A percentile compares a stretch with the other conserved stretches of the same genome.
Conservation (phyloP, 164 flowering plant species). For the Litsea cubeba region DNA sequence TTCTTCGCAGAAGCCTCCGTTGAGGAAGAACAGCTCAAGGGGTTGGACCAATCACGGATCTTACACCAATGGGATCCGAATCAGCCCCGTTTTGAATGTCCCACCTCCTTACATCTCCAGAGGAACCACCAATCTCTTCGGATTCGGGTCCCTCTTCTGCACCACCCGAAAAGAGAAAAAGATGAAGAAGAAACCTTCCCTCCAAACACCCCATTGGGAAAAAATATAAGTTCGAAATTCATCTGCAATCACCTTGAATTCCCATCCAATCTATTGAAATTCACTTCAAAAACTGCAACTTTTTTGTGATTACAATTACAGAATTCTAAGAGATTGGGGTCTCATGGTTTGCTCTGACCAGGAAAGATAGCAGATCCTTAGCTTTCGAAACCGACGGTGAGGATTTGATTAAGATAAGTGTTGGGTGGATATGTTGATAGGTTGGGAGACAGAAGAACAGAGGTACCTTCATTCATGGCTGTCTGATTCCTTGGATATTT, state of each 20-base stretch:
- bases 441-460: constrained; percentile 41
- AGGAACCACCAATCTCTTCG: constrained; percentile 47
- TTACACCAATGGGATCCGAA: constrained; percentile 38
- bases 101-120: constrained; percentile 62
- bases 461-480: constrained; percentile 29
- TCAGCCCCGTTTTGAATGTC: constrained; percentile 64
- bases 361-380: not conserved
- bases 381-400: not conserved
- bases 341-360: too few species aligned
- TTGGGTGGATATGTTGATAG: constrained; percentile 16
- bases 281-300: too few species aligned
- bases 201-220: too few species aligned
- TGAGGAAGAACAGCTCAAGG: constrained; percentile 20
- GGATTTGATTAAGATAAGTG: not conserved
- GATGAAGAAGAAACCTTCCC: constrained; percentile 41
- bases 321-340: too few species aligned
- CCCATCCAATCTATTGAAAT: too few species aligned
- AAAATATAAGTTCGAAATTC: too few species aligned
- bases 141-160: constrained; percentile 55
- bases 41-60: constrained; percentile 16
- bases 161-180: constrained; percentile 50
- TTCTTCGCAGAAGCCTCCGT: constrained; percentile 31
- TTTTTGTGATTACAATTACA: too few species aligned
- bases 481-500: constrained; percentile 16
- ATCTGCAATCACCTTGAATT: too few species aligned